Conservation (phyloP, 1,284 basidiomycete species). For the Cutaneotrichosporon dermatis region DNA sequence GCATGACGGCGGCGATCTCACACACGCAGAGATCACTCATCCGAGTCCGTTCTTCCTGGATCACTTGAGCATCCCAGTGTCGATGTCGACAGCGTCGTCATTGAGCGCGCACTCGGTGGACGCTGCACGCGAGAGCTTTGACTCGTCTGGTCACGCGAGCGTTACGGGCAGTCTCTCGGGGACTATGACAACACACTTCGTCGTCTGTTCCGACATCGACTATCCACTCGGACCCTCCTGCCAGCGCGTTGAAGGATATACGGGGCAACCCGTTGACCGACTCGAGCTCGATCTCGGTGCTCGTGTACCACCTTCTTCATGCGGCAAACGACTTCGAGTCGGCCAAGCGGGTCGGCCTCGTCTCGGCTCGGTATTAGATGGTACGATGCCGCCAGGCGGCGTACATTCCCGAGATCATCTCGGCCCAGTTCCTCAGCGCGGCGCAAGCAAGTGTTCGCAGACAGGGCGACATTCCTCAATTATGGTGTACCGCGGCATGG, state of each 20-base stretch:
- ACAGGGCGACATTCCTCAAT: not conserved
- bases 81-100: not conserved
- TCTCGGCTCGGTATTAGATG: conserved; percentile 10
- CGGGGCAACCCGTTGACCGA: conserved; percentile 6
- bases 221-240: not conserved
- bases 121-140: not conserved
- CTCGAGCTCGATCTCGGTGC: conserved; percentile 5
- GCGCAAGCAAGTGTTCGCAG: conserved; percentile 6
- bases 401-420: conserved; percentile 13
- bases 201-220: conserved; percentile 6
- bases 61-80: conserved; percentile 3
- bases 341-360: conserved; percentile 6
- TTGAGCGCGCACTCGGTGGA: not conserved
- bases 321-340: conserved; percentile 1
- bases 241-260: conserved; percentile 4
- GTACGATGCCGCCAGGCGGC: conserved; percentile 11
- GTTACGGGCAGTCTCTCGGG: not conserved
- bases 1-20: too few species aligned
- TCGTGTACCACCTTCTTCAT: conserved; percentile 2
- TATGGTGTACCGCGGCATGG: conserved; percentile 9
- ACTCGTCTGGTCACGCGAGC: not conserved
- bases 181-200: conserved; percentile 4
- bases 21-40: not conserved
- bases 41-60: conserved; percentile 8
- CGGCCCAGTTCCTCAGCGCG: not conserved